Evolutionary conservation across 2,329 filamentous ascomycete species (phyloP).

Genomic region (Cladosporium sp.): DNA sequence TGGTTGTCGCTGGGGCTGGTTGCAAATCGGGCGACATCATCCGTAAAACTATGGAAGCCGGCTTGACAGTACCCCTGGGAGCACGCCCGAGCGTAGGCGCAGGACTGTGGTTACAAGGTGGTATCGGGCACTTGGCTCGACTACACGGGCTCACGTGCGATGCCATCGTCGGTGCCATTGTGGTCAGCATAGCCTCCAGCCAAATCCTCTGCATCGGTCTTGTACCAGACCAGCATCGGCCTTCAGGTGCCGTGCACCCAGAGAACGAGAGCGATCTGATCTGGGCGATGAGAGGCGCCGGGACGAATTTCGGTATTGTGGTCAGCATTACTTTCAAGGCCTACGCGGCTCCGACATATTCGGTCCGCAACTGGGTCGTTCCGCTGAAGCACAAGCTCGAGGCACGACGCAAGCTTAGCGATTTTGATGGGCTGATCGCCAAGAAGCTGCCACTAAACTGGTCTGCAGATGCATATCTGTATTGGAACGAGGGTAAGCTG

Average conservation of each 20-base stretch:
- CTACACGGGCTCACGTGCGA: conserved; percentile 61
- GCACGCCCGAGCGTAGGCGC: conserved; percentile 63
- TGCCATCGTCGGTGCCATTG: conserved; percentile 59
- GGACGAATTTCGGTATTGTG: conserved; percentile 61
- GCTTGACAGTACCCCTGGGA: conserved; percentile 60
- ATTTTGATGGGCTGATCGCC: conserved; percentile 45
- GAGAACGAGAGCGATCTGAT: conserved; percentile 55
- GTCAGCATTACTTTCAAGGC: conserved; percentile 55
- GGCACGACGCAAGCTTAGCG: conserved; percentile 38
- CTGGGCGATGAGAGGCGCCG: conserved; percentile 61
- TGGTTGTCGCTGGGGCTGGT: conserved; percentile 57
- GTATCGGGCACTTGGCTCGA: conserved; percentile 61
- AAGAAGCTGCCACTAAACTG: conserved; percentile 42
- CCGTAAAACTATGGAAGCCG: conserved; percentile 45
- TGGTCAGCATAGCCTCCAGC: conserved; percentile 54
- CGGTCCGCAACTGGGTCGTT: conserved; percentile 32
- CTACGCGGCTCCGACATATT: conserved; percentile 45
- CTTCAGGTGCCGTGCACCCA: conserved; percentile 43
- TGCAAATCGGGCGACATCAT: conserved; percentile 60
- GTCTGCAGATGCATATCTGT: conserved; percentile 60
- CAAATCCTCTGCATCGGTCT: conserved; percentile 53
- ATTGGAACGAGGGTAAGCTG: conserved; percentile 47
- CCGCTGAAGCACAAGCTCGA: conserved; percentile 34
- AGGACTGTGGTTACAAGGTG: conserved; percentile 65
- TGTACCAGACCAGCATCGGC: conserved; percentile 51